These are phyloP conservation scores for Fagopyrum homotropicum DNA, from an alignment of 148 eudicot genomes.

Conservation along the genomic window DNA sequence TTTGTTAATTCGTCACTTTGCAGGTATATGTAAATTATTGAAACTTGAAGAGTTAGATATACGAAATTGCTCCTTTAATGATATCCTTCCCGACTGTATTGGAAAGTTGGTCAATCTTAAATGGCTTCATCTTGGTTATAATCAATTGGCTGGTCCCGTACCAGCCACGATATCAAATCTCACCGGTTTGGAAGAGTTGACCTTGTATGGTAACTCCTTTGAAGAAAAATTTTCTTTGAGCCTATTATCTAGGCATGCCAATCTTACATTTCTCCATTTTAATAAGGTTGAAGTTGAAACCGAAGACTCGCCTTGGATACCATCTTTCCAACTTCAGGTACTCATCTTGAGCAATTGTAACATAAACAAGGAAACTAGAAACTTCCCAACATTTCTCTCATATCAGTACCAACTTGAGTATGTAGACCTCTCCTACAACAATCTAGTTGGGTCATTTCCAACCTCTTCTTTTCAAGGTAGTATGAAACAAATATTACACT, in stretches of 20 bases:
- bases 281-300: neutral
- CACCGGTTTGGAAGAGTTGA: neutral
- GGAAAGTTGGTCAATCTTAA: neutral
- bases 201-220: neutral
- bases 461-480: slow-evolving; percentile 12
- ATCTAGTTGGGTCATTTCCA: slow-evolving; percentile 10
- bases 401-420: neutral
- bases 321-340: neutral
- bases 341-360: neutral
- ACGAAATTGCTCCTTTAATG: neutral
- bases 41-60: neutral
- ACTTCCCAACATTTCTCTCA: neutral
- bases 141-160: neutral
- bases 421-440: slow-evolving; percentile 15
- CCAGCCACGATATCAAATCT: neutral
- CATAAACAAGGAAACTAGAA: neutral
- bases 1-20: no score
- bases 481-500: neutral
- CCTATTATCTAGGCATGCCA: neutral
- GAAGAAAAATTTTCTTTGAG: neutral
- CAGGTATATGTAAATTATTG: neutral
- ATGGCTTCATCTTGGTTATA: neutral
- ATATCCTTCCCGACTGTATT: neutral
- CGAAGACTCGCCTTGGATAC: neutral
- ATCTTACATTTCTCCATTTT: neutral